These are phyloP conservation scores for Ophiostoma quercus DNA, from an alignment of 2,329 filamentous ascomycete species.

Conservation along the genomic window DNA sequence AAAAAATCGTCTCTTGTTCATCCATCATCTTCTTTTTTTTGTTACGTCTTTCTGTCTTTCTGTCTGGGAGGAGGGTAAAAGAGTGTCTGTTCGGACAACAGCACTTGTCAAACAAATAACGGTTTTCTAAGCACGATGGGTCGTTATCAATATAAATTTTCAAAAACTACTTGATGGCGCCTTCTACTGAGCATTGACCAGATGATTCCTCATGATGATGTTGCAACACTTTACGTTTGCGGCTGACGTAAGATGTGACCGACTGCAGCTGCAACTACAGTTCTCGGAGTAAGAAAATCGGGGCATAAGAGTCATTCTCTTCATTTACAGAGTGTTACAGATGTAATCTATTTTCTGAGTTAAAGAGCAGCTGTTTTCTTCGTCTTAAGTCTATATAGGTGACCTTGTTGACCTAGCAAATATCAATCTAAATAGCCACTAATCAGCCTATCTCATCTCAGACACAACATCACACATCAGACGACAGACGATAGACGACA, in stretches of 20 bases:
- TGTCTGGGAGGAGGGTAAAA: conserved; percentile 17
- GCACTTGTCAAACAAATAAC: conserved; percentile 9
- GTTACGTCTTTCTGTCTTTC: conserved; percentile 5
- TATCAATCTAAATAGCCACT: not conserved
- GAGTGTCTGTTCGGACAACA: conserved; percentile 11
- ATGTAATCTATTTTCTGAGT: not conserved
- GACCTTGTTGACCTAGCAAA: not conserved
- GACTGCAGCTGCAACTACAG: not conserved
- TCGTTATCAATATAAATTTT: conserved; percentile 21
- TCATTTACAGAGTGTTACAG: not conserved
- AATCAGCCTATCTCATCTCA: not conserved
- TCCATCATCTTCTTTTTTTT: conserved; percentile 15
- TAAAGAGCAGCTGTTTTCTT: not conserved
- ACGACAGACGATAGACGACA: not conserved
- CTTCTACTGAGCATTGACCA: not conserved
- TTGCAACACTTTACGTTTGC: not conserved
- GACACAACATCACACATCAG: not conserved
- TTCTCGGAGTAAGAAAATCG: not conserved
- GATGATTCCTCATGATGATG: not conserved
- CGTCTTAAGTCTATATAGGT: not conserved
- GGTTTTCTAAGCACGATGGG: conserved; percentile 20
- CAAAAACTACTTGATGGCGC: not conserved
- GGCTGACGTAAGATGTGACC: not conserved
- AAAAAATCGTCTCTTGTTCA: conserved; percentile 13
- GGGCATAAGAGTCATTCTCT: not conserved